A percentile compares a stretch with the other conserved stretches of the same genome.
These are phyloP conservation scores for Phoma sp. DNA, from an alignment of 2,329 filamentous ascomycete genomes.

Conservation along the genomic window DNA sequence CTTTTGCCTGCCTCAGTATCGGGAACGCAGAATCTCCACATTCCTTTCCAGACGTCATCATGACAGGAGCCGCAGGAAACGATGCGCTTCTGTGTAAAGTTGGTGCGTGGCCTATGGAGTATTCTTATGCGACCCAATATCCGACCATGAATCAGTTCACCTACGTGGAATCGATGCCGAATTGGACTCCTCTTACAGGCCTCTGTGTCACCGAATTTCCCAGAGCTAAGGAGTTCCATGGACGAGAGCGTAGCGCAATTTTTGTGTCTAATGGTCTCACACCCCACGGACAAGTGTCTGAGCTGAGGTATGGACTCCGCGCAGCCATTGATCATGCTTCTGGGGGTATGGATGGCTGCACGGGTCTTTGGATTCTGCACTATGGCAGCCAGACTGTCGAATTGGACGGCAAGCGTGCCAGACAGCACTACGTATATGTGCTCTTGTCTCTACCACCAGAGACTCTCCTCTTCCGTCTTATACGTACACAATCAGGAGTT, in stretches of 20 bases:
- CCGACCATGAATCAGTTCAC: conserved; percentile 48
- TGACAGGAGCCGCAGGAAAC: conserved; percentile 79
- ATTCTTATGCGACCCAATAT: conserved; percentile 62
- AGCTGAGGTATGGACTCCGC: conserved; percentile 51
- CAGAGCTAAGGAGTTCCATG: conserved; percentile 26
- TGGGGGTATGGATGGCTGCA: conserved; percentile 41
- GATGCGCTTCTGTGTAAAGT: conserved; percentile 78
- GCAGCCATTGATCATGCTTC: conserved; percentile 42
- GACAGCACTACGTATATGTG: conserved; percentile 43
- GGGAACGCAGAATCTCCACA: conserved; percentile 53
- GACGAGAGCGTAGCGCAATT: conserved; percentile 31
- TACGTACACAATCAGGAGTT: conserved; percentile 29
- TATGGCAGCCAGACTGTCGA: conserved; percentile 34
- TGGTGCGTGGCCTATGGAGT: conserved; percentile 47
- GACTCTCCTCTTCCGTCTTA: conserved; percentile 37
- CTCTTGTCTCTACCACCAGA: conserved; percentile 45
- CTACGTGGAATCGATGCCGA: conserved; percentile 67
- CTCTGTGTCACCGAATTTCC: conserved; percentile 42
- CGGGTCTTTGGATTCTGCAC: conserved; percentile 48
- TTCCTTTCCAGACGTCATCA: conserved; percentile 74
- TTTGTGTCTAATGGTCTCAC: conserved; percentile 53
- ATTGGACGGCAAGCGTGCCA: conserved; percentile 32
- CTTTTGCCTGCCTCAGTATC: conserved; percentile 75
- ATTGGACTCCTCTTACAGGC: conserved; percentile 63
- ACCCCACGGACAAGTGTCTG: conserved; percentile 52